Conservation (phyloP, 345 rosid genomes). For the Syzygium aromaticum region DNA sequence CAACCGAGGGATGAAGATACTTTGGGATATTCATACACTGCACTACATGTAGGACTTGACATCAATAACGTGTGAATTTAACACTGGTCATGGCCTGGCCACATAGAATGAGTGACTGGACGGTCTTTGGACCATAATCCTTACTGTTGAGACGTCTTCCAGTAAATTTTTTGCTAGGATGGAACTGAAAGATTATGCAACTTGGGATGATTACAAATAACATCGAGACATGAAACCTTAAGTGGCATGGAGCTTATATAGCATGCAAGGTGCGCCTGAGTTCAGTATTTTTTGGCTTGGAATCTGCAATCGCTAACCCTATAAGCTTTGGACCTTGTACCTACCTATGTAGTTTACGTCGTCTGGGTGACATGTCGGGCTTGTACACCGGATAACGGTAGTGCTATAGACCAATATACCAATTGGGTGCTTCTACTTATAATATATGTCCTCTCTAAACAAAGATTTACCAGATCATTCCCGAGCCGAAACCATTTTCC, state of each 20-base stretch:
- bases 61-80: neutral
- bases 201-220: neutral
- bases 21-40: neutral
- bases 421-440: neutral
- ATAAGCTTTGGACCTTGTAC: neutral
- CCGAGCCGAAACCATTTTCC: neutral
- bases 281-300: neutral
- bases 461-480: neutral
- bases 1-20: neutral
- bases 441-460: neutral
- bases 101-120: neutral
- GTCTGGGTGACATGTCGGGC: neutral
- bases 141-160: neutral
- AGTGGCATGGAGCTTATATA: neutral
- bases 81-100: neutral
- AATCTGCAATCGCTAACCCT: neutral
- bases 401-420: neutral
- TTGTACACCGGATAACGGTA: neutral
- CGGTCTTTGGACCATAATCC: neutral
- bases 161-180: neutral
- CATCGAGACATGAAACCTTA: neutral
- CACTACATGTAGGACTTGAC: neutral
- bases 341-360: neutral
- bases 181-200: neutral
- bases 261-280: neutral